Conservation (phyloP, 306 rosid genomes). For the Nissolia schottii region DNA sequence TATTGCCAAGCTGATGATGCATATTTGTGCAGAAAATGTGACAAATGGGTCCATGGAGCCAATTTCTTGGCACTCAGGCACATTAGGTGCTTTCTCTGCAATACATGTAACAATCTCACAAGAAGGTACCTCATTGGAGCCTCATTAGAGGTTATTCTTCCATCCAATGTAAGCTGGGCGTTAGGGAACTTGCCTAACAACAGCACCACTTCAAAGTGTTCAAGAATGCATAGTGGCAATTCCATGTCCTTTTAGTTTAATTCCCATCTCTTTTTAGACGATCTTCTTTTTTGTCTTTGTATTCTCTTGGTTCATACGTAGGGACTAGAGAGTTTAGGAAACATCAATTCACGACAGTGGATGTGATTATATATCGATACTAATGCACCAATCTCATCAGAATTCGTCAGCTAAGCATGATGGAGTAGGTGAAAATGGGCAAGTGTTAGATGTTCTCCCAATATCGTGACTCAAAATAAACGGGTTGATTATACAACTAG, state of each 20-base stretch:
- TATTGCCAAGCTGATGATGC: conserved; percentile 82
- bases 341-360: background rate
- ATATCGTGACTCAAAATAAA: background rate
- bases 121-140: conserved; percentile 52
- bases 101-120: conserved; percentile 61
- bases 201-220: conserved; percentile 13
- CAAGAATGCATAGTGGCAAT: conserved; percentile 24
- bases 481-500: background rate
- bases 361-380: too few species aligned
- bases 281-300: background rate
- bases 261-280: background rate
- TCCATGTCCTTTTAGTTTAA: conserved; percentile 26
- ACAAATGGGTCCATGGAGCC: conserved; percentile 67
- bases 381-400: too few species aligned
- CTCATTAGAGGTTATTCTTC: conserved; percentile 52
- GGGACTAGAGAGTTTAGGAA: background rate
- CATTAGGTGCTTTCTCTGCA: conserved; percentile 68
- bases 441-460: background rate
- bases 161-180: conserved; percentile 35
- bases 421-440: background rate
- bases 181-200: conserved; percentile 17
- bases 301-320: background rate
- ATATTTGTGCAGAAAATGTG: conserved; percentile 68
- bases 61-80: conserved; percentile 71
- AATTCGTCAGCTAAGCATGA: too few species aligned